Percentiles rank a stretch among this genome's conserved stretches.
Evolutionary conservation across 2,329 filamentous ascomycete genomes (phyloP).

Genomic region (Beauveria medogensis): DNA sequence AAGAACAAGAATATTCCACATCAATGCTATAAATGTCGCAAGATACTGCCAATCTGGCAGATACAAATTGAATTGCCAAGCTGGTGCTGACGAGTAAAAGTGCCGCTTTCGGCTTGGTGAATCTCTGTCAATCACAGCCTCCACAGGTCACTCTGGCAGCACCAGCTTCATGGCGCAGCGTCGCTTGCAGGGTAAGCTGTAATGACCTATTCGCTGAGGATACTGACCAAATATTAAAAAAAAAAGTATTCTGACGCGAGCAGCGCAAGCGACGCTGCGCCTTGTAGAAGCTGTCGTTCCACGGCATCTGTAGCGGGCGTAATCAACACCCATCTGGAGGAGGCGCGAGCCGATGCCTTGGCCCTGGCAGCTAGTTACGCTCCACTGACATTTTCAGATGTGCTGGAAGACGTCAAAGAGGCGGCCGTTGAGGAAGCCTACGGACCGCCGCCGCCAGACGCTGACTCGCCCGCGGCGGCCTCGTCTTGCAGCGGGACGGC

Average conservation of each 20-base stretch:
- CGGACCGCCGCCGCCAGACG: not conserved
- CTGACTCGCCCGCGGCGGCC: not conserved
- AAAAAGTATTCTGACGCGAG: too few relatives aligned
- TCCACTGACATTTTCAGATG: conserved; percentile 14
- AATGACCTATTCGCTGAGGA: not conserved
- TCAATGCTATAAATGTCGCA: too few relatives aligned
- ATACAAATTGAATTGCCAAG: too few relatives aligned
- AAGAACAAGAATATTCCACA: too few relatives aligned
- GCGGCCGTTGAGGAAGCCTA: conserved; percentile 14
- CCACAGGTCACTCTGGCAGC: not conserved
- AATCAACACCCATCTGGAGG: not conserved
- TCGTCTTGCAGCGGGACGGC: not conserved
- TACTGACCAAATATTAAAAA: not conserved
- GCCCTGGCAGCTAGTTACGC: not conserved
- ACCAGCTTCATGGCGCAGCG: conserved; percentile 6
- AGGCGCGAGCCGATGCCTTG: conserved; percentile 11
- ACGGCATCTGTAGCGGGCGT: conserved; percentile 7
- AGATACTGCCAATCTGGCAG: too few relatives aligned
- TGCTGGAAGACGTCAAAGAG: conserved; percentile 6
- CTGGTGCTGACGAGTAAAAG: not conserved
- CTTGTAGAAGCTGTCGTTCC: conserved; percentile 12
- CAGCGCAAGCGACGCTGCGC: conserved; percentile 1
- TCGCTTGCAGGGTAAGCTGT: conserved; percentile 4
- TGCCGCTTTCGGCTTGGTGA: not conserved
- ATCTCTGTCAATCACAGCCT: not conserved